Evolutionary conservation across 441 rosid species (phyloP).

Genomic region (Viola pubescens): DNA sequence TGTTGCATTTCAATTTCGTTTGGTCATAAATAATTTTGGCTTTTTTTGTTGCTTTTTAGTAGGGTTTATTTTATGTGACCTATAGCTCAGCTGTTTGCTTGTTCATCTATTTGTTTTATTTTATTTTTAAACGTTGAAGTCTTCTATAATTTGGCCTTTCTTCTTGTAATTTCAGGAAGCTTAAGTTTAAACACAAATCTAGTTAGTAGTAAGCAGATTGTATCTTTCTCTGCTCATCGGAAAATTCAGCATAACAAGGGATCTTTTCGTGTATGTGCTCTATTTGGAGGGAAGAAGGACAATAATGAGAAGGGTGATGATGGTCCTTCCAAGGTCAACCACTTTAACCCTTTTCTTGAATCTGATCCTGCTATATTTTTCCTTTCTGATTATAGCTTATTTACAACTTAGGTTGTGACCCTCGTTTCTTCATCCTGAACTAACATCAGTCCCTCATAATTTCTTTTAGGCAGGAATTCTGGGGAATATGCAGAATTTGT

Average conservation of each 20-base stretch:
- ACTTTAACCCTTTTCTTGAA: constrained; percentile 4
- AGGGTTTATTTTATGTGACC: neutral
- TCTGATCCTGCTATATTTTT: neutral
- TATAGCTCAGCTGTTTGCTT: neutral
- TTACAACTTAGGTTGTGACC: neutral
- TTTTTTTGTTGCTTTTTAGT: neutral
- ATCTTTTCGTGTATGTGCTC: constrained; percentile 42
- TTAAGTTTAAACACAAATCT: constrained; percentile 31
- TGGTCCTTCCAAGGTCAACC: constrained; percentile 56
- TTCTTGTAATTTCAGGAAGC: constrained; percentile 29
- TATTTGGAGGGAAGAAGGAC: constrained; percentile 84
- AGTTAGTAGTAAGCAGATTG: constrained; percentile 25
- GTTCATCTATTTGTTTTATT: neutral
- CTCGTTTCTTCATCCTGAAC: constrained; percentile 1
- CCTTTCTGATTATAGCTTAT: neutral
- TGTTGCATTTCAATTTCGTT: too few relatives aligned
- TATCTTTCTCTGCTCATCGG: constrained; percentile 22
- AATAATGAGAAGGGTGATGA: constrained; percentile 45
- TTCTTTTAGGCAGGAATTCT: constrained; percentile 72
- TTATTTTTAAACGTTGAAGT: neutral
- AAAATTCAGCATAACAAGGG: constrained; percentile 21
- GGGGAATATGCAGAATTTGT: constrained; percentile 86
- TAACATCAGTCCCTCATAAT: constrained; percentile 4
- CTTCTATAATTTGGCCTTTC: neutral
- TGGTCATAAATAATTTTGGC: neutral